phyloP scores from a whole-genome alignment of 2,329 filamentous ascomycete genomes.

The Talaromyces sp. region DNA sequence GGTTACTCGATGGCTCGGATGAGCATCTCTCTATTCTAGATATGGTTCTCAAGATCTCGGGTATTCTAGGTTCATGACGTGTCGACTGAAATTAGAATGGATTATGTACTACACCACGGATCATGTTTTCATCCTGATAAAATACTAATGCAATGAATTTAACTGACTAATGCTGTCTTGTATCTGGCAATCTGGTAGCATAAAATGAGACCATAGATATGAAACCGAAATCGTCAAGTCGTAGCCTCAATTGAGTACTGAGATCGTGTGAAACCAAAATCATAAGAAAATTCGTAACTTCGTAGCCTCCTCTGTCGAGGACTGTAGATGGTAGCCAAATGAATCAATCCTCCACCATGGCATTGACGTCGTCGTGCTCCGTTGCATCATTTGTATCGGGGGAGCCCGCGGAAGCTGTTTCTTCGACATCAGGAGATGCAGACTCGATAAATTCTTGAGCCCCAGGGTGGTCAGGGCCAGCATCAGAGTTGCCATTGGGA shows the following conservation, averaged over 20 bases:
- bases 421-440: background rate
- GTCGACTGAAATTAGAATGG: background rate
- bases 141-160: background rate
- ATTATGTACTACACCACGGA: background rate
- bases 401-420: too few species aligned
- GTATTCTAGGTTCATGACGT: slow-evolving; percentile 55
- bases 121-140: background rate
- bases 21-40: slow-evolving; percentile 92
- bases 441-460: background rate
- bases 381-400: background rate
- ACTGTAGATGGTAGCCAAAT: background rate
- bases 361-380: background rate
- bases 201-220: background rate
- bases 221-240: background rate
- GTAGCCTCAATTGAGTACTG: background rate
- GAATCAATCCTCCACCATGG: background rate
- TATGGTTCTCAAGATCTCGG: slow-evolving; percentile 75
- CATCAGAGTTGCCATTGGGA: background rate
- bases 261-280: background rate
- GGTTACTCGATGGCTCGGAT: slow-evolving; percentile 89
- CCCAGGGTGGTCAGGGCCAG: background rate
- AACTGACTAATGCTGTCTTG: background rate
- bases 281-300: background rate
- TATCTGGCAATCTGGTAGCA: background rate
- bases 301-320: background rate